A percentile compares a stretch with the other conserved stretches of the same genome.
phyloP scores from a whole-genome alignment of 1,284 basidiomycete species.

The Singerocomus inundabilis region DNA sequence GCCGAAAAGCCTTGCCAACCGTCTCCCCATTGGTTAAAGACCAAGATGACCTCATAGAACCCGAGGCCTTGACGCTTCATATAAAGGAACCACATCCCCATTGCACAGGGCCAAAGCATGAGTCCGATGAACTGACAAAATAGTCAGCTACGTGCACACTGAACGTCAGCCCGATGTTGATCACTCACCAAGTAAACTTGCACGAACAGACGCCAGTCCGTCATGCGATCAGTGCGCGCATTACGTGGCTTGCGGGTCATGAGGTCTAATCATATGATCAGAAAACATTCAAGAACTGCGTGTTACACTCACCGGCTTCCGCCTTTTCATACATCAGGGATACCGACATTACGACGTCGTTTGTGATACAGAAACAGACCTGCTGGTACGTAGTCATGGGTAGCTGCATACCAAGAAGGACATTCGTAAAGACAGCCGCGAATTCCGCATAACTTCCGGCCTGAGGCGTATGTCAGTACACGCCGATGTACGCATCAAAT shows the following conservation, averaged over 20 bases:
- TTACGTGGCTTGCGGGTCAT: conserved; percentile 65
- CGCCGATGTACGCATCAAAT: neutral
- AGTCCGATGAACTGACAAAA: conserved; percentile 41
- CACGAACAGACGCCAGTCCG: conserved; percentile 35
- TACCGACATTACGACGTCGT: conserved; percentile 38
- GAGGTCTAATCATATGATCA: conserved; percentile 32
- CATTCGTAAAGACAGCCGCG: conserved; percentile 36
- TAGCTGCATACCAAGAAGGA: conserved; percentile 41
- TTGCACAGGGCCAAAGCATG: conserved; percentile 46
- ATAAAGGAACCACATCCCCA: conserved; percentile 42
- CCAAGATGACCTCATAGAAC: conserved; percentile 41
- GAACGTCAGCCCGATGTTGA: neutral
- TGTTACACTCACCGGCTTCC: conserved; percentile 30
- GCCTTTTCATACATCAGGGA: conserved; percentile 40
- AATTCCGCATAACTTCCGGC: conserved; percentile 36
- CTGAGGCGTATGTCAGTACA: conserved; percentile 6
- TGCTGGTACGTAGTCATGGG: conserved; percentile 43
- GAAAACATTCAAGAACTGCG: neutral
- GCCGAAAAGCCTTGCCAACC: conserved; percentile 33
- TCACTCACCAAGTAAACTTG: conserved; percentile 30
- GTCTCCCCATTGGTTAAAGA: conserved; percentile 38
- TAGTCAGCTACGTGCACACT: neutral
- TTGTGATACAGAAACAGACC: conserved; percentile 40
- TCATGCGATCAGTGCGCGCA: conserved; percentile 54
- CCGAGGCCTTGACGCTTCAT: conserved; percentile 35